These are phyloP conservation scores for Ceratocystis lukuohia DNA, from an alignment of 2,329 filamentous ascomycete genomes.

Conservation along the genomic window DNA sequence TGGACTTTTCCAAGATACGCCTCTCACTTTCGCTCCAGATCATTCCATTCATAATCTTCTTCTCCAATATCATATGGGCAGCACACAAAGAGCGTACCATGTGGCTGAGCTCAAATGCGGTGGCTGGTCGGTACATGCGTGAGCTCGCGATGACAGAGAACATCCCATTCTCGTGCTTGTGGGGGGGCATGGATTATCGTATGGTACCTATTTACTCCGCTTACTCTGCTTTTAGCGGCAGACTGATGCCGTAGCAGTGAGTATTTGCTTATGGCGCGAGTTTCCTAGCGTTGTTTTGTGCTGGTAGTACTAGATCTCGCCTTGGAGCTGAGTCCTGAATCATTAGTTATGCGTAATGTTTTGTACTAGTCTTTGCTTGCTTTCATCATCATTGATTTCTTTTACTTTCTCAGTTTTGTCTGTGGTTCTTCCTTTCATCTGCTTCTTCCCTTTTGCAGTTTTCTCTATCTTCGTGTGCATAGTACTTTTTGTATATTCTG, in stretches of 20 bases:
- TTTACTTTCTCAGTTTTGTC: background rate
- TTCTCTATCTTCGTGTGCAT: no score
- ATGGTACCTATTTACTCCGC: background rate
- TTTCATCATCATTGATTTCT: background rate
- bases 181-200: background rate
- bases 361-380: no score
- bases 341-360: no score
- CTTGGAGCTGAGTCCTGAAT: background rate
- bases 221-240: background rate
- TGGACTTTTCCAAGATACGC: background rate
- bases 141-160: background rate
- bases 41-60: background rate
- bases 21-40: background rate
- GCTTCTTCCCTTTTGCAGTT: no score
- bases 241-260: background rate
- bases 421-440: background rate
- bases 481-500: background rate
- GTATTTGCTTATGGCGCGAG: background rate
- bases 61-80: background rate
- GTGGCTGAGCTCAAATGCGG: background rate
- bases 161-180: background rate
- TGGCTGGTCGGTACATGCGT: slow-evolving; percentile 4
- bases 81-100: background rate
- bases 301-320: no score
- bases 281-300: background rate